These are phyloP conservation scores for Rubus parviflorus DNA, from an alignment of 306 rosid species.

Conservation along the genomic window DNA sequence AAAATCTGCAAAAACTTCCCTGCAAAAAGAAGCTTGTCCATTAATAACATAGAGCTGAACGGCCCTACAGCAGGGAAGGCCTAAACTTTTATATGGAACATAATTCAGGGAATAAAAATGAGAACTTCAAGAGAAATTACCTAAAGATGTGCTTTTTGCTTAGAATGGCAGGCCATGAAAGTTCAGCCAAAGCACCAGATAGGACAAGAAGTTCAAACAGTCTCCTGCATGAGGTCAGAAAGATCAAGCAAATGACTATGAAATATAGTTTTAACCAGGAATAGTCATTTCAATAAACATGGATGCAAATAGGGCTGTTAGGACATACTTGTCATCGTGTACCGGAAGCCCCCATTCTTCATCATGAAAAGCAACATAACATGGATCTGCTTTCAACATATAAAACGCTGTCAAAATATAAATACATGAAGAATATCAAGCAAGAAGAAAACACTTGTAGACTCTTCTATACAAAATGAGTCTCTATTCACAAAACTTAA, in stretches of 20 bases:
- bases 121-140: constrained; percentile 38
- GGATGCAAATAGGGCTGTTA: constrained; percentile 22
- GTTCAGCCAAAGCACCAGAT: constrained; percentile 76
- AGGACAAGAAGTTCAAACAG: constrained; percentile 80
- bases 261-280: constrained; percentile 1
- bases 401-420: constrained; percentile 35
- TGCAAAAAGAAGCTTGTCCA: constrained; percentile 48
- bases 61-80: background rate
- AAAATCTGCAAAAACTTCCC: constrained; percentile 74
- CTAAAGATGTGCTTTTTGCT: constrained; percentile 76
- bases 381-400: constrained; percentile 51
- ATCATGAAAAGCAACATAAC: constrained; percentile 70
- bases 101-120: constrained; percentile 2
- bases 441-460: constrained; percentile 10
- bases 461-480: background rate
- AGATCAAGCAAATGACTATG: constrained; percentile 27
- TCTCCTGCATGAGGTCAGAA: constrained; percentile 53
- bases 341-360: constrained; percentile 91
- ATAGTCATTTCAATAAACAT: constrained; percentile 10
- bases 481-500: background rate
- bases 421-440: constrained; percentile 4
- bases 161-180: constrained; percentile 77
- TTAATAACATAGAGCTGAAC: constrained; percentile 13
- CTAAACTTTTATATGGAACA: constrained; percentile 2
- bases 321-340: constrained; percentile 74